These are phyloP conservation scores for Curvularia eragrostidis DNA, from an alignment of 2,329 filamentous ascomycete species.

Conservation along the genomic window DNA sequence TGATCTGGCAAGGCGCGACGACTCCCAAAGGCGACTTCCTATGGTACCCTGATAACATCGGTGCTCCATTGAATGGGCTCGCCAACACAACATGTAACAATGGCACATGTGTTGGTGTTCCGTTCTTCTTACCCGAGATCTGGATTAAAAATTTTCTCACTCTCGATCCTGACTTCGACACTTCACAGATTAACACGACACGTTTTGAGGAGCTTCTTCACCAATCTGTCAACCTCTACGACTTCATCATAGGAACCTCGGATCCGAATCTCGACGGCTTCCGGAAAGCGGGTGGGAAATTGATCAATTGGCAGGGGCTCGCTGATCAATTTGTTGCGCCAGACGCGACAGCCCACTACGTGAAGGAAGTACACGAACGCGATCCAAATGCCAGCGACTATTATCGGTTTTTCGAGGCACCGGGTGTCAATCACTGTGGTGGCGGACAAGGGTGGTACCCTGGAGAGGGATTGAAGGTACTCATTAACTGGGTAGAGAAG, in stretches of 20 bases:
- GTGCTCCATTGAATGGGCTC: constrained; percentile 12
- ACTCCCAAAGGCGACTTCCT: constrained; percentile 19
- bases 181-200: constrained; percentile 9
- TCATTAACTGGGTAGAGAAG: constrained; percentile 43
- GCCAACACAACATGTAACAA: constrained; percentile 20
- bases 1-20: constrained; percentile 24
- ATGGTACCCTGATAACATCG: constrained; percentile 21
- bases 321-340: constrained; percentile 22
- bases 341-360: constrained; percentile 22
- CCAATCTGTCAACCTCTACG: constrained; percentile 17
- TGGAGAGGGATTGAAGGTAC: constrained; percentile 23
- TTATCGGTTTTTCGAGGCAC: constrained; percentile 42
- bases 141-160: constrained; percentile 26
- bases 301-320: constrained; percentile 33
- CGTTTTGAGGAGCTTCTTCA: constrained; percentile 18
- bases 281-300: constrained; percentile 28
- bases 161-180: constrained; percentile 19
- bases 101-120: constrained; percentile 17
- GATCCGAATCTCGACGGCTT: constrained; percentile 22
- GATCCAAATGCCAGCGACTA: constrained; percentile 27
- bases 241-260: constrained; percentile 20
- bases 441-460: constrained; percentile 32
- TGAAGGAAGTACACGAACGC: constrained; percentile 18
- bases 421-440: constrained; percentile 38
- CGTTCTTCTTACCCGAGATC: constrained; percentile 13